A percentile compares a stretch with the other conserved stretches of the same genome.
Evolutionary conservation across 805 yeast genomes (phyloP).

Genomic region (Scheffersomyces lignosus): DNA sequence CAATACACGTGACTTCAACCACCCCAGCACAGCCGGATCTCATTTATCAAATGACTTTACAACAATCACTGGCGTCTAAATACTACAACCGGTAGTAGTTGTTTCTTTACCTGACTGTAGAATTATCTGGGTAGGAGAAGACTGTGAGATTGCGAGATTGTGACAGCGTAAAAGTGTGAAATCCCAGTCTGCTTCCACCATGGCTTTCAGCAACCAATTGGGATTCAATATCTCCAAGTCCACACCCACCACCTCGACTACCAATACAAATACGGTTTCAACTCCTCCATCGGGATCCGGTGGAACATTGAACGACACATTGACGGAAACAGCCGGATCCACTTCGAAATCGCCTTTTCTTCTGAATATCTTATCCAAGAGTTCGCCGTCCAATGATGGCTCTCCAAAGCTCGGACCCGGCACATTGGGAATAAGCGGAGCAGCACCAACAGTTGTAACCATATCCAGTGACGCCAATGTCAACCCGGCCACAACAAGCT

Average conservation of each 20-base stretch:
- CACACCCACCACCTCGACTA: slow-evolving; percentile 43
- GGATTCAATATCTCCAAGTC: slow-evolving; percentile 39
- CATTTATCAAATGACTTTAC: too few species aligned
- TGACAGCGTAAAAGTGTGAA: too few species aligned
- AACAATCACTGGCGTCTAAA: too few species aligned
- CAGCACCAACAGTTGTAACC: slow-evolving; percentile 23
- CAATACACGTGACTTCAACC: too few species aligned
- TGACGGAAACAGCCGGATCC: too few species aligned
- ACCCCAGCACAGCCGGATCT: too few species aligned
- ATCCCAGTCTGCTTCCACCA: too few species aligned
- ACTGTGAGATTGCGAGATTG: too few species aligned
- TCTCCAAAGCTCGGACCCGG: not conserved
- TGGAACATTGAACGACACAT: too few species aligned
- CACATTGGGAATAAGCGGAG: slow-evolving; percentile 8
- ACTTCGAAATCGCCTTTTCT: slow-evolving; percentile 15
- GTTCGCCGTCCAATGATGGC: slow-evolving; percentile 2
- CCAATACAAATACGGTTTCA: slow-evolving; percentile 30
- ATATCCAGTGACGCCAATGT: slow-evolving; percentile 2
- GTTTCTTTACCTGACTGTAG: too few species aligned
- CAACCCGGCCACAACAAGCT: not conserved
- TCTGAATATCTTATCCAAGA: slow-evolving; percentile 14
- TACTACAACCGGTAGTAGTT: too few species aligned
- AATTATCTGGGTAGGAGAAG: too few species aligned
- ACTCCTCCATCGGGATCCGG: slow-evolving; percentile 10
- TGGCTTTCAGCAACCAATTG: slow-evolving; percentile 31